Percentiles rank a stretch among this genome's conserved stretches.
phyloP scores from a whole-genome alignment of 495 filamentous ascomycete genomes.

The Pseudomonodictys pantanalensis region DNA sequence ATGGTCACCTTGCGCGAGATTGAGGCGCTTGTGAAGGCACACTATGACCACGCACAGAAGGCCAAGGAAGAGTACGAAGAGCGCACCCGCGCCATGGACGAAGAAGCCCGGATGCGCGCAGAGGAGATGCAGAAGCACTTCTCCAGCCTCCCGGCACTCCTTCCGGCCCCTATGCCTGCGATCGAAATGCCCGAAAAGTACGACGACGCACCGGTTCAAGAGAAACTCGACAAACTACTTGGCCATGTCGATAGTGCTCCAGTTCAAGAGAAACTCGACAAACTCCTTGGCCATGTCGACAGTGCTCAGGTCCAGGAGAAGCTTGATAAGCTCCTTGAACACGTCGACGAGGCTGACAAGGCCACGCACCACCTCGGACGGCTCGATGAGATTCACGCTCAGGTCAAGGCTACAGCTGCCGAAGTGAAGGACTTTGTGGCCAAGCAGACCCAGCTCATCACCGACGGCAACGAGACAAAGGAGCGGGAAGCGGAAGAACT shows the following conservation, averaged over 20 bases:
- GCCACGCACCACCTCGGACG: conserved; percentile 64
- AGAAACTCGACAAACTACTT: conserved; percentile 83
- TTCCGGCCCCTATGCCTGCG: conserved; percentile 46
- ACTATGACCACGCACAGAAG: conserved; percentile 69
- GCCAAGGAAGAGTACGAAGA: conserved; percentile 37
- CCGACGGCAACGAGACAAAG: conserved; percentile 73
- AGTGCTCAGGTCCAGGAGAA: conserved; percentile 70
- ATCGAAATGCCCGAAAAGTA: conserved; percentile 50
- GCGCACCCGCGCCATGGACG: conserved; percentile 30
- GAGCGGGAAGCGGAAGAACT: conserved; percentile 80
- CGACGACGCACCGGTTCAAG: conserved; percentile 62
- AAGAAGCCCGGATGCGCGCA: conserved; percentile 35
- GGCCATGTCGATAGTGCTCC: conserved; percentile 53
- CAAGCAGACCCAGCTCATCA: conserved; percentile 71
- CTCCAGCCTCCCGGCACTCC: conserved; percentile 48
- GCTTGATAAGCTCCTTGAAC: conserved; percentile 75
- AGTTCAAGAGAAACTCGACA: conserved; percentile 83
- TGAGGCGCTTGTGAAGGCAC: conserved; percentile 72
- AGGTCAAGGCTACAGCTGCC: conserved; percentile 80
- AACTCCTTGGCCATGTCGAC: conserved; percentile 61
- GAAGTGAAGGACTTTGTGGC: conserved; percentile 84
- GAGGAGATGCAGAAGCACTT: conserved; percentile 57
- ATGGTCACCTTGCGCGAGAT: conserved; percentile 78
- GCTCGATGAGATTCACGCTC: conserved; percentile 83
- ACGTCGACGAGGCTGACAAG: conserved; percentile 51